Base-by-base conservation (phyloP, 345 rosid species). In the Cardamine occulta region DNA sequence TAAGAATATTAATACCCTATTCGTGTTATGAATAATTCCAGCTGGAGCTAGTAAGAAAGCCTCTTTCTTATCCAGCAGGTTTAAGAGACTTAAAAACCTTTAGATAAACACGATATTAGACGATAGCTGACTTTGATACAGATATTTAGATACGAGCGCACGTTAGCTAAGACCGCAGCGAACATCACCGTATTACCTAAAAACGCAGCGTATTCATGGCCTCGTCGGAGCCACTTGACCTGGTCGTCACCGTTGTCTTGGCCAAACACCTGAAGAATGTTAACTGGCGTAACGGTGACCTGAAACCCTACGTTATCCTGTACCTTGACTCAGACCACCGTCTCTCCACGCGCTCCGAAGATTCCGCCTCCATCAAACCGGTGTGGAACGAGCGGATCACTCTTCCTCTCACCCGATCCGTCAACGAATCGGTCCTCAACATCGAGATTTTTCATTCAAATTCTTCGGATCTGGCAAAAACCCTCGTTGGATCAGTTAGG, bases 181-280 rank as follows among this genome's bases (percentile, higher is more conserved):
- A 56, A 64, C 23, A 37, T 44, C 80, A 51, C 85, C 73, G 32
- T n/a, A 10, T 74, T 32, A 12, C 12, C 80, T 40, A 15, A 45
- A 68, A 58, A 24, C 75, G 53, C 73, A 28, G 37, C 81, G 58
- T 52, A 42, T 48, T 68, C 32, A 85, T 86, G 88, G 79, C 88
- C 6, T 64, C 84, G 8, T 56, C 80, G 15, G 80, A 75, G 23
- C 76, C 71, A 21, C 73, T 75, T 40, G 85, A 85, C 66, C 60
- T 88, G 6, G 64, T 85, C 28, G 63, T 86, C 17, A 81, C 84
- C 32, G 57, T 85, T 42, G 69, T 82, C 45, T 85, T 88, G 3
- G 89, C 88, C 2, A 86, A 88, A 66, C 83, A 88, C 60, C 84
- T 88, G 19, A 86, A 88, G 68, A 88, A 88, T 49, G 88, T 88